Evolutionary conservation across 495 filamentous ascomycete species (phyloP), one percentile per base, ranked within the genome.

Genomic region (Clohesyomyces aquaticus): DNA sequence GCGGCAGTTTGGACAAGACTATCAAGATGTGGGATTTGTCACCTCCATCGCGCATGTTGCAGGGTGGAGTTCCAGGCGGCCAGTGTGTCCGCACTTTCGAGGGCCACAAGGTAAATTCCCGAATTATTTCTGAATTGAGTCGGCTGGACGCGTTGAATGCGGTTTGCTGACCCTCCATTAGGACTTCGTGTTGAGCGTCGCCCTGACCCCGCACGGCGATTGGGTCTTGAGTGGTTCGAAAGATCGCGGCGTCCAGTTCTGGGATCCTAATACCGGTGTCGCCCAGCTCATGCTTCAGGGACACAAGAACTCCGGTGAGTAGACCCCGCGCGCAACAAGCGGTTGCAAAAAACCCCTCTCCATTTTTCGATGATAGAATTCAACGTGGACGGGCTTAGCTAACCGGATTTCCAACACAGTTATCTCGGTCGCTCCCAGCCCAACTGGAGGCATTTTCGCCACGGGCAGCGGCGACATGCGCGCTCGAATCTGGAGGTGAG

Each of bases 21-120:
- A 78, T 78, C 68, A 74, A 75, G 60, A 76, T 78, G 75, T 78
- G 76, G 76, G 74, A 77, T 54, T 59, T 78, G 48, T 68, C 50
- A n/a, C 55, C 62, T 29, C 53, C 72, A 26, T 49, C 72, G 21
- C 57, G 66, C 22, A 53, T 66, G 35, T 54, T 72, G 14, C 61
- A 63, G 1, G 69, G 75, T 9, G 22, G 54, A 23, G 51, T 68
- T 12, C 73, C 70, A 46, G 59, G 55, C 38, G 76, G 74, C 28
- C 73, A 75, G 65, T 78, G 76, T 56, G 62, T 77, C 32, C 61
- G 75, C 49, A 76, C 71, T 12, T 78, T 77, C 49, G 75, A 78
- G 61, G 76, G 76, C 6, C 76, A 78, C 66, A 78, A 75, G 63
- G 72, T 74, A 61, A 46, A 69, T 16, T 21, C 22, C 21, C 22